Conservation (phyloP, 176 grass and related monocot genomes). For the Triticum aestivum region IWGSC_CS_RefSeq_v2.1 NC_057797.1:439043234-439043733, state of each 20-base stretch:
- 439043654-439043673: slow-evolving; percentile 45
- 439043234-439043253: slow-evolving; percentile 59
- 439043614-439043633: slow-evolving; percentile 70
- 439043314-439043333: slow-evolving; percentile 18
- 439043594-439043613: slow-evolving; percentile 80
- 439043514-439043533: not conserved
- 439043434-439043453: slow-evolving; percentile 82
- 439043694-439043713: slow-evolving; percentile 52
- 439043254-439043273: slow-evolving; percentile 13
- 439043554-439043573: not conserved
- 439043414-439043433: slow-evolving; percentile 74
- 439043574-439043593: slow-evolving; percentile 67
- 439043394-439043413: slow-evolving; percentile 76
- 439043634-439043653: slow-evolving; percentile 64
- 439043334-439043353: slow-evolving; percentile 69
- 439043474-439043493: not conserved
- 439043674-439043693: slow-evolving; percentile 88
- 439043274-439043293: not conserved
- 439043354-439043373: slow-evolving; percentile 66
- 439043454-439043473: slow-evolving; percentile 54
- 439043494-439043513: not conserved
- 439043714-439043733: not conserved
- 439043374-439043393: slow-evolving; percentile 77
- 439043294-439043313: not conserved
- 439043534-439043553: not conserved